A percentile compares a stretch with the other conserved stretches of the same genome.
phyloP scores from a whole-genome alignment of 2,329 filamentous ascomycete genomes.

The Penicillium sp. region DNA sequence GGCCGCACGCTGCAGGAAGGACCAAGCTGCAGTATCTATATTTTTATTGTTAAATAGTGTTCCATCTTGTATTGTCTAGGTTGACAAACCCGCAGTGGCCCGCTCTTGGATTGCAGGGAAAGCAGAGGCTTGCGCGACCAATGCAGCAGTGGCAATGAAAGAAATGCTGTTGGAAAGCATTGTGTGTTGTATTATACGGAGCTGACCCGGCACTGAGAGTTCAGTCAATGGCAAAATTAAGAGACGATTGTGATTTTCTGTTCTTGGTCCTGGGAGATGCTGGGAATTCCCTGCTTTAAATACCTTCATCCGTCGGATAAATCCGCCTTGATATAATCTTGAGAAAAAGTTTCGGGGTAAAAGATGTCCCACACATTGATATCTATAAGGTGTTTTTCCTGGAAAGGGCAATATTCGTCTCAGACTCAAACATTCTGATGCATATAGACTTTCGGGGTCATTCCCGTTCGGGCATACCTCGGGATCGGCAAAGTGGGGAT shows the following conservation, averaged over 20 bases:
- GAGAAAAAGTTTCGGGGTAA: neutral
- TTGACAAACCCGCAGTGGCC: slow-evolving; percentile 15
- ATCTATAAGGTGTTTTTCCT: neutral
- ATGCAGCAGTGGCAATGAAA: neutral
- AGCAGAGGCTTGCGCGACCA: slow-evolving; percentile 12
- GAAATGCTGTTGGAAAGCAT: slow-evolving; percentile 11
- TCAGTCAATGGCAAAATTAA: neutral
- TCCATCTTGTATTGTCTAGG: neutral
- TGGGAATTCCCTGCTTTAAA: neutral
- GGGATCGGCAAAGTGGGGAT: neutral
- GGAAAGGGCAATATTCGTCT: neutral
- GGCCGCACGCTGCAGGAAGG: slow-evolving; percentile 27
- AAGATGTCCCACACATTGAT: neutral
- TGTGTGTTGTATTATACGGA: neutral
- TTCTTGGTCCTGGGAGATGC: neutral
- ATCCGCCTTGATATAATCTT: neutral
- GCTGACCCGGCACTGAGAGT: neutral
- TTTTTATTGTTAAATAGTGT: neutral
- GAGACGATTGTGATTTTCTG: neutral
- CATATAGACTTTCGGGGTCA: neutral
- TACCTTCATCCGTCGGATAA: neutral
- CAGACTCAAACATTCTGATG: neutral
- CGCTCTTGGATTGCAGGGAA: slow-evolving; percentile 11
- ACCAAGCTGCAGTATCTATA: slow-evolving; percentile 19
- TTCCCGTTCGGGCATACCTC: neutral